A percentile compares a stretch with the other conserved stretches of the same genome.
Evolutionary conservation across 768 basidiomycete genomes (phyloP).

Genomic region (Phlebiopsis gigantea): DNA sequence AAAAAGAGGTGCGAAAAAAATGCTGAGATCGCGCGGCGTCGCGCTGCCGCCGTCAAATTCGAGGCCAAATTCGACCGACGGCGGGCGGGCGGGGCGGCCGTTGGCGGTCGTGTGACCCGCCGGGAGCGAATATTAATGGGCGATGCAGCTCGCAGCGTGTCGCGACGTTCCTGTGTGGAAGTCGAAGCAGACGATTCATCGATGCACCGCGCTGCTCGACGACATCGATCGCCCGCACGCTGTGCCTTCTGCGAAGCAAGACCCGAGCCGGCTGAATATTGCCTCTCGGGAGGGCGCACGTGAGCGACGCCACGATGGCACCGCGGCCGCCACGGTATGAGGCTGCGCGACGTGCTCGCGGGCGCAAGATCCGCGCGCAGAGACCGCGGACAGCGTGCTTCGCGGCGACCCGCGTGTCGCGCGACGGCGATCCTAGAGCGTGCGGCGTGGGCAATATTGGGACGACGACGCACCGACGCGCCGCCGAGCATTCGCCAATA

Average conservation of each 20-base stretch:
- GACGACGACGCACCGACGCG: not conserved
- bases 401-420: not conserved
- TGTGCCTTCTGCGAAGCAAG: not conserved
- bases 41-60: too few relatives aligned
- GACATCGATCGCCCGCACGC: not conserved
- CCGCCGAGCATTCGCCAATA: not conserved
- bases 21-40: too few relatives aligned
- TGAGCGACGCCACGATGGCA: not conserved
- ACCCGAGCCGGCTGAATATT: too few relatives aligned
- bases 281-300: not conserved
- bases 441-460: too few relatives aligned
- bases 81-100: too few relatives aligned
- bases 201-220: not conserved
- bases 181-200: not conserved
- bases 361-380: not conserved
- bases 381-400: too few relatives aligned
- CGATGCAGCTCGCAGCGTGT: not conserved
- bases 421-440: too few relatives aligned
- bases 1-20: too few relatives aligned
- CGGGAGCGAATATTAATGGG: not conserved
- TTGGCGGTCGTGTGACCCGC: too few relatives aligned
- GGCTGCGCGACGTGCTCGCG: not conserved
- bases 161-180: not conserved
- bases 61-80: too few relatives aligned
- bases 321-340: not conserved